Evolutionary conservation across 495 filamentous ascomycete genomes (phyloP).

Genomic region (Staphylotrichum tortipilum): DNA sequence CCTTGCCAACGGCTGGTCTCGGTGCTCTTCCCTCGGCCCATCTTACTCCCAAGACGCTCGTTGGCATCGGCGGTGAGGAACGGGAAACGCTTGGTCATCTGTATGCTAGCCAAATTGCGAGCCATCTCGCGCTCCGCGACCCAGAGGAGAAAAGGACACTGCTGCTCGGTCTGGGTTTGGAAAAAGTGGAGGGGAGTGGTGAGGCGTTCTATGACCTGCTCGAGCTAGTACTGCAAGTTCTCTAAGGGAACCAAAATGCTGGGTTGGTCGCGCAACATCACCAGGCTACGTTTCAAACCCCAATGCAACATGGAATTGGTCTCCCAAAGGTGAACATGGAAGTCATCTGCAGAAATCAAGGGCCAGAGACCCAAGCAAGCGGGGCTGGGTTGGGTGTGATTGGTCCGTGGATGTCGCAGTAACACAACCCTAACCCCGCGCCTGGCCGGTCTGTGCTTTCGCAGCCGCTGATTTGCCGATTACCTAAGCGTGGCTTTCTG

Average conservation of each 20-base stretch:
- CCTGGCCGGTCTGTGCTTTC: not conserved
- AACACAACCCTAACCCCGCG: constrained; percentile 11
- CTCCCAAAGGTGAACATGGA: too few species aligned
- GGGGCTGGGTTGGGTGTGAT: too few species aligned
- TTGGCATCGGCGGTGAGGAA: constrained; percentile 73
- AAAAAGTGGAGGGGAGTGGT: constrained; percentile 50
- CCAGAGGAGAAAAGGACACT: constrained; percentile 71
- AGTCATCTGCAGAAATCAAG: too few species aligned
- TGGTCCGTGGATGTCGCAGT: not conserved
- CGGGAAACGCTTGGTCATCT: constrained; percentile 80
- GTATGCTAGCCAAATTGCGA: constrained; percentile 80
- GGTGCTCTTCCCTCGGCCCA: constrained; percentile 65
- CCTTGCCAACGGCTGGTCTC: constrained; percentile 42
- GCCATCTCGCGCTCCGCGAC: constrained; percentile 59
- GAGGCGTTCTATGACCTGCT: constrained; percentile 76
- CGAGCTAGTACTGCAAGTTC: constrained; percentile 61
- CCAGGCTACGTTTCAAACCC: too few species aligned
- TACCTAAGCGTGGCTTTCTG: constrained; percentile 7
- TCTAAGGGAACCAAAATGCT: constrained; percentile 29
- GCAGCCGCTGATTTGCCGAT: constrained; percentile 17
- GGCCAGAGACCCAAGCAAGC: too few species aligned
- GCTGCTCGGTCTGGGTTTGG: constrained; percentile 73
- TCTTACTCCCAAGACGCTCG: constrained; percentile 77
- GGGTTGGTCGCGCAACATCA: too few species aligned
- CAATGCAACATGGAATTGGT: too few species aligned